Evolutionary conservation across 352 stramenopile genomes (phyloP), one percentile per base, ranked within the genome.

Genomic region (Globisporangium uncinulatum): DNA sequence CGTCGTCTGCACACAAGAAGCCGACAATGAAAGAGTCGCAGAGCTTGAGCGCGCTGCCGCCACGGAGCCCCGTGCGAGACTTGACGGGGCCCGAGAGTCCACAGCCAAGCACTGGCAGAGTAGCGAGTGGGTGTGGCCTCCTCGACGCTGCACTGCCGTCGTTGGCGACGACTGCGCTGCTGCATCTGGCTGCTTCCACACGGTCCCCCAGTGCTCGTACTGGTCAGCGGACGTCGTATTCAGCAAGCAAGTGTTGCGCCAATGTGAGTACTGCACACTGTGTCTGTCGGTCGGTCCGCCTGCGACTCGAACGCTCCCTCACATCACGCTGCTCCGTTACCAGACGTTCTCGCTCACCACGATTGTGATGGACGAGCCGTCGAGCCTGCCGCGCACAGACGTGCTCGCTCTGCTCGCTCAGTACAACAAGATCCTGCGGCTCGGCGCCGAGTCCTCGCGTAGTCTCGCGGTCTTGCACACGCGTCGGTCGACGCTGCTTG

Each of bases 401-500:
- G 57, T 55, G 17, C 42, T 69, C 17, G 52, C 65, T 6, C 87
- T 91, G 81, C 64, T 91, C 4, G 61, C 76, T 8, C 37, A 80
- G 52, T 91, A 89, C 64, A 71, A 73, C 62, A 91, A 89, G 58
- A 75, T 89, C 49, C 79, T 91, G 44, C 55, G 62, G 0, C 24
- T 86, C 13, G 70, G 80, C 10, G 70, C 65, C 0, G 74, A 89
- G 54, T 66, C 74, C 4, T 68, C 65, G 10, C 67, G 73, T n/a
- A 81, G 74, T 21, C 84, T 89, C 69, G 71, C 73, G 3, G 70
- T 81, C 20, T 54, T 91, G 41, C 68, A 80, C 46, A 79, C 74
- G 7, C 65, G 81, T 8, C 66, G 81, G 19, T 88, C 81, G 3
- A 87, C 81, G 6, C 64, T 91, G 3, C 61, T 83, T 17, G 74